A percentile compares a stretch with the other conserved stretches of the same genome.
phyloP scores from a whole-genome alignment of 441 rosid genomes.

The Eugenia klotzschiana region DNA sequence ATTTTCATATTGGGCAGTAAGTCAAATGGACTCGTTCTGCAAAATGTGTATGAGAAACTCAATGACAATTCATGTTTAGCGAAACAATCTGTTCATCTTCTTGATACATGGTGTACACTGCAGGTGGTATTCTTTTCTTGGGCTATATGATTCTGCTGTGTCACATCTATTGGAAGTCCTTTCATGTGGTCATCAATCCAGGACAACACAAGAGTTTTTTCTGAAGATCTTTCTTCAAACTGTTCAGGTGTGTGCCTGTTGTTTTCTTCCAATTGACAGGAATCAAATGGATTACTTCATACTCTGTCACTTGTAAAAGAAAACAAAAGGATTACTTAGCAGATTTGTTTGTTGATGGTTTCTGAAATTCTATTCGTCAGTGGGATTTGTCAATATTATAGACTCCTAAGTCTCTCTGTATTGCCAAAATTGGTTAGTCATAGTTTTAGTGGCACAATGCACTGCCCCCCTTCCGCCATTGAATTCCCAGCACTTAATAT shows the following conservation, averaged over 20 bases:
- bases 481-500: background rate
- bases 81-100: background rate
- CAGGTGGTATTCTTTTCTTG: slow-evolving; percentile 94
- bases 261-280: slow-evolving; percentile 7
- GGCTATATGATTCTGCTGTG: slow-evolving; percentile 83
- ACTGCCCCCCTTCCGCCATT: background rate
- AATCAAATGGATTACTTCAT: background rate
- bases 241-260: slow-evolving; percentile 44
- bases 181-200: slow-evolving; percentile 78
- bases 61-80: background rate
- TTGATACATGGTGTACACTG: slow-evolving; percentile 7
- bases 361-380: background rate
- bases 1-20: slow-evolving; percentile 96
- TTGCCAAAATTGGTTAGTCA: background rate
- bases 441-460: background rate
- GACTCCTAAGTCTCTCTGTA: background rate
- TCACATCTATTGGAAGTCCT: slow-evolving; percentile 72
- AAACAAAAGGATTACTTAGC: background rate
- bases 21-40: slow-evolving; percentile 17
- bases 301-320: background rate
- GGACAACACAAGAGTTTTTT: slow-evolving; percentile 79
- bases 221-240: slow-evolving; percentile 71
- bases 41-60: slow-evolving; percentile 5
- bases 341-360: background rate
- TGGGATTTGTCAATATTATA: background rate